These are phyloP conservation scores for Saposhnikovia divaricata DNA, from an alignment of 129 eudicot genomes.

Conservation along the genomic window DNA sequence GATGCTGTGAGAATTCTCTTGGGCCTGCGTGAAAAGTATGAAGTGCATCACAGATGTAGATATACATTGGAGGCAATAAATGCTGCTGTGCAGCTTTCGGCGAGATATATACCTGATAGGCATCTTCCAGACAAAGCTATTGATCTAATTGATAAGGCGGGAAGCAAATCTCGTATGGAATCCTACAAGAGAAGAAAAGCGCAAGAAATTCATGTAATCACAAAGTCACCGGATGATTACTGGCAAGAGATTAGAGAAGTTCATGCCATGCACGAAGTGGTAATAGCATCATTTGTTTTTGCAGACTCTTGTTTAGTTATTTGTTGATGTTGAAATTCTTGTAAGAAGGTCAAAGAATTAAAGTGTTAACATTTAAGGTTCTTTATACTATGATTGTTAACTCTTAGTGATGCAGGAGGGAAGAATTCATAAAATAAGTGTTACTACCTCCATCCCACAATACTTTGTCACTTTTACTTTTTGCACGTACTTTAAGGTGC, in stretches of 20 bases:
- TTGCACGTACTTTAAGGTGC: neutral
- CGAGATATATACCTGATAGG: constrained; percentile 81
- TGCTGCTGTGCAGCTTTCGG: constrained; percentile 73
- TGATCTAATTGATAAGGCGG: constrained; percentile 92
- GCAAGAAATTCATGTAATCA: constrained; percentile 46
- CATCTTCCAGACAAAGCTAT: constrained; percentile 94
- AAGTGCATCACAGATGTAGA: constrained; percentile 68
- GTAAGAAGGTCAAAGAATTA: neutral
- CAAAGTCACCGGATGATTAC: constrained; percentile 71
- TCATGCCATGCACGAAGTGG: constrained; percentile 70
- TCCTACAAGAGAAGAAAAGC: constrained; percentile 52
- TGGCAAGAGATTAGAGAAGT: constrained; percentile 88
- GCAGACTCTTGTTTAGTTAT: neutral
- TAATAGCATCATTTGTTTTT: constrained; percentile 13
- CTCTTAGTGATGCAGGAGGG: neutral
- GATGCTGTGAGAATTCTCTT: constrained; percentile 68
- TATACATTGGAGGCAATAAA: constrained; percentile 80
- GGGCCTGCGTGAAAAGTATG: constrained; percentile 79
- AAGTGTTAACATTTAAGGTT: neutral
- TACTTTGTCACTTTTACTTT: neutral
- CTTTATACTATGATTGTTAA: neutral
- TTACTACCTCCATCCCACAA: neutral
- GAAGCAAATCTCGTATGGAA: constrained; percentile 75
- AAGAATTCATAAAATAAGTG: neutral
- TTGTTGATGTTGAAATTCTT: neutral